Conservation (phyloP, 2,329 filamentous ascomycete species). For the Fusarium brachygibbosum region DNA sequence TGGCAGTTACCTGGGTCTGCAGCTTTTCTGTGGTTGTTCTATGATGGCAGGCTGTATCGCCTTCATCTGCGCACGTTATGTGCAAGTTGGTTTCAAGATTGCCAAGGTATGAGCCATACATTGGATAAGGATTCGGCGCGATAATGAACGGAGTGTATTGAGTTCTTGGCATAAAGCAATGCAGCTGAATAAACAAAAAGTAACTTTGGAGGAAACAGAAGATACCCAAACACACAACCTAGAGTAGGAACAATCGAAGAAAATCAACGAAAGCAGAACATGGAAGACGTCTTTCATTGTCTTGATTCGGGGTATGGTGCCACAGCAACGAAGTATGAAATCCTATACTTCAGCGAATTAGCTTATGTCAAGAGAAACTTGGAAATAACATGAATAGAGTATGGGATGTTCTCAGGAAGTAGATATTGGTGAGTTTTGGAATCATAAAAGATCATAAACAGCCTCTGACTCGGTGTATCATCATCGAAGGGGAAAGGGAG, state of each 20-base stretch:
- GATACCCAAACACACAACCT: slow-evolving; percentile 1
- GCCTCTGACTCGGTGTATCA: slow-evolving; percentile 52
- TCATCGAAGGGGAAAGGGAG: slow-evolving; percentile 52
- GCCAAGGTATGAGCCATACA: slow-evolving; percentile 51
- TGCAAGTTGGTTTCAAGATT: slow-evolving; percentile 54
- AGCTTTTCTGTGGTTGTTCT: slow-evolving; percentile 74
- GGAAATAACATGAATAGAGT: not conserved
- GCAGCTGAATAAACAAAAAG: not conserved
- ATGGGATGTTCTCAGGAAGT: slow-evolving; percentile 33
- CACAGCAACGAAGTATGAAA: not conserved
- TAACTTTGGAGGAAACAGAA: not conserved
- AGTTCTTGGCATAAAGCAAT: not conserved
- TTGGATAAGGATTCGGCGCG: not conserved
- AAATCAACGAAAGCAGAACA: not conserved
- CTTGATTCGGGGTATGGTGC: not conserved
- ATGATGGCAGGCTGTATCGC: slow-evolving; percentile 52
- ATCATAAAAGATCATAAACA: slow-evolving; percentile 63
- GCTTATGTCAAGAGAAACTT: not conserved
- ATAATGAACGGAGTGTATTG: not conserved
- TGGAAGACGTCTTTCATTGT: not conserved
- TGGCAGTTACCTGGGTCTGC: slow-evolving; percentile 69
- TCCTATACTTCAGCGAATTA: not conserved
- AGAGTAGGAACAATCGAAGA: not conserved
- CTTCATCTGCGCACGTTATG: slow-evolving; percentile 52
- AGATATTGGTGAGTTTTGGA: slow-evolving; percentile 54